Conservation (phyloP, 2,329 filamentous ascomycete species). For the Calycina herbarum region DNA sequence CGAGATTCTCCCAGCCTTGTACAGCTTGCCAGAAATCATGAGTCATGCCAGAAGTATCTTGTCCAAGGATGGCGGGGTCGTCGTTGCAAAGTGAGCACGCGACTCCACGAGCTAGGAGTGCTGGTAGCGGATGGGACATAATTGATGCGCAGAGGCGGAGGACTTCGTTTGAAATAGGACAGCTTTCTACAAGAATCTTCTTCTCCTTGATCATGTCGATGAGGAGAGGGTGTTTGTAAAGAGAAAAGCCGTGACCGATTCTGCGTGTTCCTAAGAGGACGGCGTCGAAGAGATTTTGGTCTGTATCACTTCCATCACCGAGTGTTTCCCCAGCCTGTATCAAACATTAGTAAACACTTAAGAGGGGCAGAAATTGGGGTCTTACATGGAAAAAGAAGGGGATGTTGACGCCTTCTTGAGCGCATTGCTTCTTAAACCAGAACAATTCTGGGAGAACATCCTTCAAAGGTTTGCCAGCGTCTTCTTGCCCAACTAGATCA, state of each 20-base stretch:
- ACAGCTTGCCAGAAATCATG: constrained; percentile 94
- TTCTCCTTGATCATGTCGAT: constrained; percentile 87
- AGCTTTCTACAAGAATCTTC: constrained; percentile 84
- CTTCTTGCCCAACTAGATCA: constrained; percentile 88
- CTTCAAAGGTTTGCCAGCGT: constrained; percentile 70
- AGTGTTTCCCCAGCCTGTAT: constrained; percentile 76
- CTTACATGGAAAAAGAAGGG: constrained; percentile 85
- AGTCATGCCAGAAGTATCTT: constrained; percentile 78
- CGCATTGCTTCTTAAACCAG: constrained; percentile 89
- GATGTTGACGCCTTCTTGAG: constrained; percentile 73
- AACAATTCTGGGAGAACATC: constrained; percentile 83
- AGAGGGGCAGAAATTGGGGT: no score
- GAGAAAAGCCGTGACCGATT: constrained; percentile 84
- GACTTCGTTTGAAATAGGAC: constrained; percentile 88
- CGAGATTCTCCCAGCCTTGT: constrained; percentile 89
- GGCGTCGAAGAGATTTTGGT: constrained; percentile 85
- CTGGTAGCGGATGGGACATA: constrained; percentile 77
- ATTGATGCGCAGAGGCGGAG: constrained; percentile 76
- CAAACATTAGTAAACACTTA: neutral
- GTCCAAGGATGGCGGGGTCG: constrained; percentile 84
- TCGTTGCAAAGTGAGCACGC: constrained; percentile 85
- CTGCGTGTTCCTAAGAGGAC: constrained; percentile 82
- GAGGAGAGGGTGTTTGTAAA: constrained; percentile 89
- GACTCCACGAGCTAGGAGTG: constrained; percentile 81
- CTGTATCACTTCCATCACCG: constrained; percentile 73